These are phyloP conservation scores for Microsporum canis DNA, from an alignment of 2,329 filamentous ascomycete species.

Conservation along the genomic window DNA sequence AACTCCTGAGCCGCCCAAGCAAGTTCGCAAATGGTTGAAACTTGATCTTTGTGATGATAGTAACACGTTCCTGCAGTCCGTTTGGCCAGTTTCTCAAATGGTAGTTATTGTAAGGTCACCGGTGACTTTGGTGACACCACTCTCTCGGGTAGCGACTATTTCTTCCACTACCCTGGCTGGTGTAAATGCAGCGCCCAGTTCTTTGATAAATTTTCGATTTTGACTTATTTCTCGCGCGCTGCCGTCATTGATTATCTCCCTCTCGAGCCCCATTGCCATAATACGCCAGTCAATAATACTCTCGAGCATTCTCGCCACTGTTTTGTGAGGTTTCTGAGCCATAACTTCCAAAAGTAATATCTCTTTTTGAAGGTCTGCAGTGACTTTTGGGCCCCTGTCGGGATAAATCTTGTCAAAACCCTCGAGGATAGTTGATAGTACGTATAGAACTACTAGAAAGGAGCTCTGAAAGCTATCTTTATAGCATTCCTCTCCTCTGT, in stretches of 20 bases:
- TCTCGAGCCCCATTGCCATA: neutral
- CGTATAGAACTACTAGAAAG: neutral
- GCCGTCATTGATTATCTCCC: neutral
- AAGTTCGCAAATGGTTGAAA: too few species aligned
- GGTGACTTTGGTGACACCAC: neutral
- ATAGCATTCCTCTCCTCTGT: neutral
- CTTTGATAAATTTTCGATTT: neutral
- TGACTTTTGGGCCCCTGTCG: neutral
- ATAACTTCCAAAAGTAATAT: neutral
- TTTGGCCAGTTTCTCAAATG: neutral
- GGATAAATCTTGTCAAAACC: neutral
- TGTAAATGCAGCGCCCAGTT: neutral
- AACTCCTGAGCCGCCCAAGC: too few species aligned
- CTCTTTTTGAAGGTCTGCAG: neutral
- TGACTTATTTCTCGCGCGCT: neutral
- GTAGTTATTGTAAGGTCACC: neutral
- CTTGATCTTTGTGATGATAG: neutral
- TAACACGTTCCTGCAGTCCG: neutral
- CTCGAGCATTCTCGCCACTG: neutral
- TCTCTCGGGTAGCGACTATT: neutral
- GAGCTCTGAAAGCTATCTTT: neutral
- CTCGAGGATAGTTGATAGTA: neutral
- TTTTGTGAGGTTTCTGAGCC: neutral
- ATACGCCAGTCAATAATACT: neutral
- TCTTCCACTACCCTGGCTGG: neutral